phyloP scores from a whole-genome alignment of 306 rosid genomes.

The Cucurbita ficifolia region DNA sequence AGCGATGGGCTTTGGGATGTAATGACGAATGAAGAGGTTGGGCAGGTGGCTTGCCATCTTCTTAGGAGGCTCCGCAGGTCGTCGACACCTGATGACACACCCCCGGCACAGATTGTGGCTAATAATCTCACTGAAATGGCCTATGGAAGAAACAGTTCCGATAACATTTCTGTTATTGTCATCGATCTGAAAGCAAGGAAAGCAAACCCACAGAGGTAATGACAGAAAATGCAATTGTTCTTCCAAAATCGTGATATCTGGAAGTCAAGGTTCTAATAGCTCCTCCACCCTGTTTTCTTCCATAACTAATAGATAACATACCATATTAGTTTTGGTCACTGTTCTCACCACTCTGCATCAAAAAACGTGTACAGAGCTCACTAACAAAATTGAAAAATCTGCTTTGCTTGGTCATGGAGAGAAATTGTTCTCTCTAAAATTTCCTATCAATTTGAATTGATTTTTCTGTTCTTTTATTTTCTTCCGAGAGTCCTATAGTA shows the following conservation, averaged over 20 bases:
- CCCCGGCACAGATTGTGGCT: slow-evolving; percentile 60
- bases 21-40: slow-evolving; percentile 67
- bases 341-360: not conserved
- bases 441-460: slow-evolving; percentile 3
- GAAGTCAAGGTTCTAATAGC: slow-evolving; percentile 3
- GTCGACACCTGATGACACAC: slow-evolving; percentile 20
- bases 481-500: not conserved
- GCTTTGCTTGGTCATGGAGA: not conserved
- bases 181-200: slow-evolving; percentile 62
- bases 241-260: not conserved
- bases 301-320: not conserved
- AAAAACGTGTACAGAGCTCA: slow-evolving; percentile 1
- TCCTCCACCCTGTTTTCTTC: slow-evolving; percentile 1
- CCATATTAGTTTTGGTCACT: not conserved
- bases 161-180: slow-evolving; percentile 65
- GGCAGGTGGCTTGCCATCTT: slow-evolving; percentile 54
- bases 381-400: slow-evolving; percentile 1
- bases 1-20: slow-evolving; percentile 92
- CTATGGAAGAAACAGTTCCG: slow-evolving; percentile 44
- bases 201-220: slow-evolving; percentile 44
- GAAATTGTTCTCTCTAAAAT: not conserved
- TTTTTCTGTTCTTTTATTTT: not conserved
- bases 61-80: slow-evolving; percentile 49
- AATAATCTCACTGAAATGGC: slow-evolving; percentile 65
- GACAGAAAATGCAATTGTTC: not conserved